phyloP scores from a whole-genome alignment of 192 early-diverging fungal species.

The Piromyces finnis region DNA sequence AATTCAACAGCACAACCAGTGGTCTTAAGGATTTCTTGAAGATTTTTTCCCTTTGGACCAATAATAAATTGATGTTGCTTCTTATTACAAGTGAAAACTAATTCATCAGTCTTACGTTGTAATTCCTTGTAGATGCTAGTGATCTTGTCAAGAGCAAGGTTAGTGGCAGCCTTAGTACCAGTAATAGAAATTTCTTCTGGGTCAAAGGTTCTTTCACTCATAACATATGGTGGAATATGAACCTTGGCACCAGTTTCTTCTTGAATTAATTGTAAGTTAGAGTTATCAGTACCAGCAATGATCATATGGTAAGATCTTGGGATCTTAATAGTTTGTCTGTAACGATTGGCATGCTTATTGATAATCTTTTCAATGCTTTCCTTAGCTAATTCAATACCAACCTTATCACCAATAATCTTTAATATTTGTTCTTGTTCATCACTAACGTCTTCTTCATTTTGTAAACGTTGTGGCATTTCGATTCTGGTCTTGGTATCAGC shows the following conservation, averaged over 20 bases:
- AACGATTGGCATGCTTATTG: conserved; percentile 32
- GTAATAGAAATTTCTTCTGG: conserved; percentile 47
- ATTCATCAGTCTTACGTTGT: conserved; percentile 37
- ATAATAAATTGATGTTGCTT: conserved; percentile 84
- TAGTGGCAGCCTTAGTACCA: conserved; percentile 59
- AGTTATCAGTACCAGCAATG: conserved; percentile 58
- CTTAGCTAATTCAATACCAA: conserved; percentile 65
- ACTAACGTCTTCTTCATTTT: conserved; percentile 4
- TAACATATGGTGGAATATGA: conserved; percentile 47
- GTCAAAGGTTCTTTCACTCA: conserved; percentile 11
- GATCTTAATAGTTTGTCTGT: conserved; percentile 44
- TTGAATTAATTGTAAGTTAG: conserved; percentile 31
- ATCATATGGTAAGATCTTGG: conserved; percentile 63
- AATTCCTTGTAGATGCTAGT: conserved; percentile 38
- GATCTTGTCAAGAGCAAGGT: conserved; percentile 40
- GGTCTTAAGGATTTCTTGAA: conserved; percentile 66
- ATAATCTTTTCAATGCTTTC: conserved; percentile 68
- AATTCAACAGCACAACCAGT: conserved; percentile 80
- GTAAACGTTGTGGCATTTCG: conserved; percentile 37
- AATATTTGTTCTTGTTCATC: conserved; percentile 50
- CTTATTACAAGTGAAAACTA: conserved; percentile 62
- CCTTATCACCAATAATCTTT: conserved; percentile 65
- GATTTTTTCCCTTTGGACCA: conserved; percentile 53
- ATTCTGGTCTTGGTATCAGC: conserved; percentile 55
- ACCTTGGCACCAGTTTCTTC: conserved; percentile 50